These are phyloP conservation scores for Botryotinia globosa DNA, from an alignment of 2,329 filamentous ascomycete genomes.

Conservation along the genomic window DNA sequence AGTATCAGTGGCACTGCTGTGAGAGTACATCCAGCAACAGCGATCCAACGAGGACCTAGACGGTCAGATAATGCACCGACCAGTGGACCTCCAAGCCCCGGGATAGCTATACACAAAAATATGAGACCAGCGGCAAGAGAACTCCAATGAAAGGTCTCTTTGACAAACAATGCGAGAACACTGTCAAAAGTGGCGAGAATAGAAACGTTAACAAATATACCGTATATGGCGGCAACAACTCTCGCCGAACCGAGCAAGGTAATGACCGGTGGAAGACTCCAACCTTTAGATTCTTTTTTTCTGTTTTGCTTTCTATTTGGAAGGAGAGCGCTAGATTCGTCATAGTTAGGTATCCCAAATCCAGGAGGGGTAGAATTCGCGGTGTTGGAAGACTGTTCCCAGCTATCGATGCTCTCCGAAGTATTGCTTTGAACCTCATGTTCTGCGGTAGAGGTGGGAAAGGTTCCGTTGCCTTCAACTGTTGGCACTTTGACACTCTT, in stretches of 20 bases:
- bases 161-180: conserved; percentile 53
- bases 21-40: conserved; percentile 55
- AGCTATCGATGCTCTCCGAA: not conserved
- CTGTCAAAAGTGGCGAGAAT: conserved; percentile 54
- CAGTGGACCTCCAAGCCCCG: conserved; percentile 56
- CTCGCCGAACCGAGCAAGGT: conserved; percentile 28
- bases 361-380: conserved; percentile 6
- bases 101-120: conserved; percentile 56
- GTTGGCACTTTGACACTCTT: conserved; percentile 30
- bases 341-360: conserved; percentile 8
- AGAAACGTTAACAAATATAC: conserved; percentile 46
- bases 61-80: conserved; percentile 48
- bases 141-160: conserved; percentile 52
- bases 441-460: not conserved
- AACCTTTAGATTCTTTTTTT: not conserved
- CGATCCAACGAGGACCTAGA: conserved; percentile 61
- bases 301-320: not conserved
- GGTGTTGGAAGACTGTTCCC: not conserved
- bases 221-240: conserved; percentile 41
- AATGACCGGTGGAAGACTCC: conserved; percentile 24
- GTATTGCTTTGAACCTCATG: not conserved
- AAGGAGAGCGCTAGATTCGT: conserved; percentile 9
- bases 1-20: conserved; percentile 58
- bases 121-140: conserved; percentile 55
- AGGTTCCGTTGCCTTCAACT: not conserved